These are phyloP conservation scores for Vickermania spadyakhi DNA, from an alignment of 208 protist species.

Conservation along the genomic window DNA sequence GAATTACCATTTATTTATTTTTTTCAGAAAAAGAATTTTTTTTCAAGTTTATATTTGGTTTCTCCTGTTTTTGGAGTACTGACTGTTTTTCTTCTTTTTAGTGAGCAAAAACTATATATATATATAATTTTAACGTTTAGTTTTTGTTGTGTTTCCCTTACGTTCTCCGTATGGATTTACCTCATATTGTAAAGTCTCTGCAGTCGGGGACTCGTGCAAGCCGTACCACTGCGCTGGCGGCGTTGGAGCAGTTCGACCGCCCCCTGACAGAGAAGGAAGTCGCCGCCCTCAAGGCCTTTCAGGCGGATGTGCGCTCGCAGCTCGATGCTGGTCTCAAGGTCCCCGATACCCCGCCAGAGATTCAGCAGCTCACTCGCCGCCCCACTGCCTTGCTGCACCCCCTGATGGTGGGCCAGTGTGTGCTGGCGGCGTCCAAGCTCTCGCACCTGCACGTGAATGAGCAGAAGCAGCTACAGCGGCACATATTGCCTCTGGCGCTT, in stretches of 20 bases:
- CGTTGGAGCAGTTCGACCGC: constrained; percentile 61
- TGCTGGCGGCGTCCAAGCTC: constrained; percentile 41
- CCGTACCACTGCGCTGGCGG: constrained; percentile 24
- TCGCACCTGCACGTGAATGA: constrained; percentile 28
- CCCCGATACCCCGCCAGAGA: constrained; percentile 32
- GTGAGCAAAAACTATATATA: constrained; percentile 1
- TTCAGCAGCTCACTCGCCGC: constrained; percentile 26
- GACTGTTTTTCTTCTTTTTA: too few species aligned
- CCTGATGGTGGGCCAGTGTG: constrained; percentile 58
- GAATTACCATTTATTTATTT: constrained; percentile 12
- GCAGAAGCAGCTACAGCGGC: constrained; percentile 55
- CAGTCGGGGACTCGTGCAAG: constrained; percentile 21
- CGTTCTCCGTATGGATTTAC: constrained; percentile 40
- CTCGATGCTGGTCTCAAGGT: constrained; percentile 49
- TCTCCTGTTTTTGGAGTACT: too few species aligned
- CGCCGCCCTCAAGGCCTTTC: constrained; percentile 36
- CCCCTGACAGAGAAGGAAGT: constrained; percentile 67
- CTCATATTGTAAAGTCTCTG: constrained; percentile 31
- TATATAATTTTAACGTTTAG: neutral
- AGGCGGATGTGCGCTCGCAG: constrained; percentile 29
- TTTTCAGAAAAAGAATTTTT: too few species aligned
- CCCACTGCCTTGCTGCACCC: constrained; percentile 48
- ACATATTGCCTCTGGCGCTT: constrained; percentile 39
- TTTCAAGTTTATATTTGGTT: too few species aligned
- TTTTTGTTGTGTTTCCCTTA: too few species aligned